phyloP scores from a whole-genome alignment of 163 green algal genomes.

The Chlorella variabilis region DNA sequence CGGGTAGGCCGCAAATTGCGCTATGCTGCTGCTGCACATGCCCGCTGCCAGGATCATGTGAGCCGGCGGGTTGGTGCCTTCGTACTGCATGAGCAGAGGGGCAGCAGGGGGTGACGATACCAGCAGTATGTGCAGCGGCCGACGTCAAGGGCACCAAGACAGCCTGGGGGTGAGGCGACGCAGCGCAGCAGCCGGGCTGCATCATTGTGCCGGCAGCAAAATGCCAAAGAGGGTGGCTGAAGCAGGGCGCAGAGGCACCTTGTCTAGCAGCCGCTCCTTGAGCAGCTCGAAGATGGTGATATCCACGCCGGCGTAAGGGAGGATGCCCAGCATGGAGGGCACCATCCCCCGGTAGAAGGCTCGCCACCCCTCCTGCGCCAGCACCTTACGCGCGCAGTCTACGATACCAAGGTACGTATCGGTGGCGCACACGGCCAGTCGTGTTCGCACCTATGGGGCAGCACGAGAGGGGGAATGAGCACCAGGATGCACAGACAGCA shows the following conservation, averaged over 20 bases:
- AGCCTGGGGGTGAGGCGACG: no score
- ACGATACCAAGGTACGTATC: slow-evolving; percentile 80
- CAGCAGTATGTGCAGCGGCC: no score
- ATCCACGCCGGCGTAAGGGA: slow-evolving; percentile 92
- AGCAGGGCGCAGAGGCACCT: not conserved
- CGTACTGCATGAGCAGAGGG: slow-evolving; percentile 50
- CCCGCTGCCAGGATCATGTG: slow-evolving; percentile 75
- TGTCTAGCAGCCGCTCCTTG: slow-evolving; percentile 80
- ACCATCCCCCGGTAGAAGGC: slow-evolving; percentile 88
- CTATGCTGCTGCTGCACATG: slow-evolving; percentile 82
- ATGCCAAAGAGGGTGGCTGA: no score
- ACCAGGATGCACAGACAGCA: no score
- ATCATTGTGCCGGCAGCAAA: no score
- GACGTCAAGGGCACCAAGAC: no score
- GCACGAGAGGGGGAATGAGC: no score
- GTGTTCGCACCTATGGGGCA: slow-evolving; percentile 61
- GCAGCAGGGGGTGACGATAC: no score
- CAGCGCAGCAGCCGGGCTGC: no score
- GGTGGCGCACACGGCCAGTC: slow-evolving; percentile 75
- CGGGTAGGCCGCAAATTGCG: slow-evolving; percentile 88
- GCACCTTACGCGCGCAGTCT: slow-evolving; percentile 64
- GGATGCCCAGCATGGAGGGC: slow-evolving; percentile 74
- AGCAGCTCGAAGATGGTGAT: slow-evolving; percentile 91
- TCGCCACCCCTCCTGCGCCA: slow-evolving; percentile 69
- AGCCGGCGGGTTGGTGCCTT: slow-evolving; percentile 64